Evolutionary conservation across 352 stramenopile species (phyloP).

Genomic region (Phytophthora boehmeriae): DNA sequence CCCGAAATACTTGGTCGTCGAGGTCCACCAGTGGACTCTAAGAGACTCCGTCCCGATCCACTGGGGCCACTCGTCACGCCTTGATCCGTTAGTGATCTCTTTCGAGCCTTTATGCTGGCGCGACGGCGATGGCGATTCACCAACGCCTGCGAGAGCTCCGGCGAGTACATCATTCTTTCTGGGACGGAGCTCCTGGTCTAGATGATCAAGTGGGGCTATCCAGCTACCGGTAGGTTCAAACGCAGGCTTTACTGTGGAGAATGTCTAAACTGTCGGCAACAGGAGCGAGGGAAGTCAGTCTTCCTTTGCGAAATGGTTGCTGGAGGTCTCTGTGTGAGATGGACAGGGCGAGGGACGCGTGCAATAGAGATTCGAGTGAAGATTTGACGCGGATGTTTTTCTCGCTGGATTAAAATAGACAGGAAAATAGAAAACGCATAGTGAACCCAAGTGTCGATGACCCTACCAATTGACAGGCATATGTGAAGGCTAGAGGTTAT

Average conservation of each 20-base stretch:
- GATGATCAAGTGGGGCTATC: constrained; percentile 7
- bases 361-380: no score
- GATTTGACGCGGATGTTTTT: no score
- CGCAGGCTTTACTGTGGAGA: background rate
- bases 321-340: no score
- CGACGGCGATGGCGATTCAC: constrained; percentile 28
- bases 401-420: no score
- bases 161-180: constrained; percentile 41
- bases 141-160: constrained; percentile 33
- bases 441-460: constrained; percentile 9
- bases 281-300: background rate
- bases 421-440: no score
- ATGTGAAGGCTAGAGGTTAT: no score
- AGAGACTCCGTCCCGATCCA: constrained; percentile 12
- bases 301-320: background rate
- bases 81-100: constrained; percentile 29
- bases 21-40: background rate
- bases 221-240: background rate
- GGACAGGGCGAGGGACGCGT: no score
- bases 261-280: background rate
- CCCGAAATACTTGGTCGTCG: constrained; percentile 25
- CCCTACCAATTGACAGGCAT: no score
- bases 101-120: constrained; percentile 29
- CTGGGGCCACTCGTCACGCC: constrained; percentile 10
- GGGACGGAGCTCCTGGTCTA: constrained; percentile 4